These are phyloP conservation scores for Halenospora varia DNA, from an alignment of 495 filamentous ascomycete genomes.

Conservation along the genomic window DNA sequence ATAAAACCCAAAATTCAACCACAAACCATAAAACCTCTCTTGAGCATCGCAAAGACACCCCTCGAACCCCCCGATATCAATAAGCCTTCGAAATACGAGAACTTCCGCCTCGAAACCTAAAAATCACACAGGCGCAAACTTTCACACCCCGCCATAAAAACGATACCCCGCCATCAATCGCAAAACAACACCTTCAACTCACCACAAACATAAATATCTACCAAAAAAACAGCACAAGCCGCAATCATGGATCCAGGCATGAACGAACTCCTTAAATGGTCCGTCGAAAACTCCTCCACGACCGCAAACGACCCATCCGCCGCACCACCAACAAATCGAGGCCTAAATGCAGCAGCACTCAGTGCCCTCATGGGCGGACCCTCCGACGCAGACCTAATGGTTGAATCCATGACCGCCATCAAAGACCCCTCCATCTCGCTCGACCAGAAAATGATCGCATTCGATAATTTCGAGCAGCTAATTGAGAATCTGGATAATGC, in stretches of 20 bases:
- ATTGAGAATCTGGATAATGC: conserved; percentile 93
- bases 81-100: too few species aligned
- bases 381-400: conserved; percentile 88
- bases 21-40: too few species aligned
- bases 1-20: background rate
- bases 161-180: conserved; percentile 9
- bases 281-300: conserved; percentile 69
- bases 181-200: conserved; percentile 1
- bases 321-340: conserved; percentile 32
- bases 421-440: conserved; percentile 57
- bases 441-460: conserved; percentile 78
- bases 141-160: too few species aligned
- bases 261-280: conserved; percentile 85
- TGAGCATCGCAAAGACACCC: too few species aligned
- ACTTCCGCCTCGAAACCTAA: too few species aligned
- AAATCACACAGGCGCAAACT: too few species aligned
- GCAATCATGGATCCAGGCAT: conserved; percentile 33
- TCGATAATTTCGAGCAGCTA: conserved; percentile 94
- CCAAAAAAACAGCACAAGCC: background rate
- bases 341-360: conserved; percentile 62
- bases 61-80: too few species aligned
- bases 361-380: conserved; percentile 73
- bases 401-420: conserved; percentile 71
- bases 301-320: conserved; percentile 41
- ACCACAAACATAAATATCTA: background rate